phyloP scores from a whole-genome alignment of 2,329 filamentous ascomycete species.

The Spiromastix sp. region DNA sequence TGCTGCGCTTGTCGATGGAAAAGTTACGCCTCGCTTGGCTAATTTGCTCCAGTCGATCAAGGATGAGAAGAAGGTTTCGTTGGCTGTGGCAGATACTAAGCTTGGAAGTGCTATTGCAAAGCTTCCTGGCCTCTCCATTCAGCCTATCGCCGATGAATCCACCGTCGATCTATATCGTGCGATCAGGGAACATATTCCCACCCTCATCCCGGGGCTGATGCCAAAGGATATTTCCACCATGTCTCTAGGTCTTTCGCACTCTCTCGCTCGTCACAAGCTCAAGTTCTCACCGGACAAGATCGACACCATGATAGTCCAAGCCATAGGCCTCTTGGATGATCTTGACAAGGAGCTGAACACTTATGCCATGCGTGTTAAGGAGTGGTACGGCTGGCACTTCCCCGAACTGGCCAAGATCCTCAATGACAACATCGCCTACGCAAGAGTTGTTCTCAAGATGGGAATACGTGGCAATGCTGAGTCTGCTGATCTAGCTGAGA shows the following conservation, averaged over 20 bases:
- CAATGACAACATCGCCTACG: conserved; percentile 93
- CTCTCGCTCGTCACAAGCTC: conserved; percentile 91
- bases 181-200: conserved; percentile 81
- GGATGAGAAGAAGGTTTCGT: conserved; percentile 92
- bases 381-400: conserved; percentile 99
- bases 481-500: conserved; percentile 69
- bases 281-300: conserved; percentile 99
- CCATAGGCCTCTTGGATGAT: conserved; percentile 86
- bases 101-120: conserved; percentile 87
- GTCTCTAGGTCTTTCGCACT: conserved; percentile 92
- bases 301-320: conserved; percentile 98
- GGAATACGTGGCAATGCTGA: conserved; percentile 77
- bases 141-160: conserved; percentile 68
- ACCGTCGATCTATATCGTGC: conserved; percentile 88
- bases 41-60: conserved; percentile 80
- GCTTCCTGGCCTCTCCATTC: conserved; percentile 76
- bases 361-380: conserved; percentile 98
- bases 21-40: conserved; percentile 80
- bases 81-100: conserved; percentile 90
- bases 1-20: conserved; percentile 78
- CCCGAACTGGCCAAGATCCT: conserved; percentile 95
- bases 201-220: conserved; percentile 78
- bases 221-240: conserved; percentile 85
- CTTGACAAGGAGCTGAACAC: conserved; percentile 98
- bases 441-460: conserved; percentile 76